Base-by-base conservation (phyloP, 2,329 filamentous ascomycete species). In the Aspergillus floridensis region DNA sequence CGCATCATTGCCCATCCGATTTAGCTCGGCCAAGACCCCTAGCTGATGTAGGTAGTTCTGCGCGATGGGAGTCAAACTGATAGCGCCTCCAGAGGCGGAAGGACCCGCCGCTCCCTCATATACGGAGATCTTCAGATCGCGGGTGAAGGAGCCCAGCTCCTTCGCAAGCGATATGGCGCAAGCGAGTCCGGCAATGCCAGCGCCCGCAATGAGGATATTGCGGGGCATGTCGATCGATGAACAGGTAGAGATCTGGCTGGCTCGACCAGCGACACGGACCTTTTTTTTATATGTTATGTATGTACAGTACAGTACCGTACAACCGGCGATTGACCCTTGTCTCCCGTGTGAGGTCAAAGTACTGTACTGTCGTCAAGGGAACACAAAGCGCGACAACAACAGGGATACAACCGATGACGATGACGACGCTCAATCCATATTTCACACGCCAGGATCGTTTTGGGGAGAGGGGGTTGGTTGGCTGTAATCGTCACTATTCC, bases 1-100 rank as follows among this genome's bases (percentile, higher is more conserved):
- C 4, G 67, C 66, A 19, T 73, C 67, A 14, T 68, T 64, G n/a
- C 72, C 71, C 60, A 69, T 68, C 22, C 63, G 59, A 26, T 66
- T 58, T 19, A 76, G 66, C 49, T 70, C 67, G 2, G 66, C 51
- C 19, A 75, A 59, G 14, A 75, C 68, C 4, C 74, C 74, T 7
- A 77, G 61, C 31, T 73, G 63, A 38, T 73, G 68, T 7, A 77
- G 67, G 53, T 74, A 68, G 19, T 72, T 66, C 26, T 75, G 64
- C 3, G 73, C 75, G 29, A 72, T 71, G 2, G 75, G 74, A 1
- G 73, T 75, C 16, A 77, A 64, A 57, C 72, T 73, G 48, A 77
- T 70, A 3, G 74, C 73, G 4, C 74, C 74, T 11, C 74, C 74
- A 5, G 70, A 66, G 8, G 70, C 74, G 3, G 72, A 67, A 7